Evolutionary conservation across 495 filamentous ascomycete species (phyloP), one percentile per base, ranked within the genome.

Genomic region (Oleoguttula mirabilis): DNA sequence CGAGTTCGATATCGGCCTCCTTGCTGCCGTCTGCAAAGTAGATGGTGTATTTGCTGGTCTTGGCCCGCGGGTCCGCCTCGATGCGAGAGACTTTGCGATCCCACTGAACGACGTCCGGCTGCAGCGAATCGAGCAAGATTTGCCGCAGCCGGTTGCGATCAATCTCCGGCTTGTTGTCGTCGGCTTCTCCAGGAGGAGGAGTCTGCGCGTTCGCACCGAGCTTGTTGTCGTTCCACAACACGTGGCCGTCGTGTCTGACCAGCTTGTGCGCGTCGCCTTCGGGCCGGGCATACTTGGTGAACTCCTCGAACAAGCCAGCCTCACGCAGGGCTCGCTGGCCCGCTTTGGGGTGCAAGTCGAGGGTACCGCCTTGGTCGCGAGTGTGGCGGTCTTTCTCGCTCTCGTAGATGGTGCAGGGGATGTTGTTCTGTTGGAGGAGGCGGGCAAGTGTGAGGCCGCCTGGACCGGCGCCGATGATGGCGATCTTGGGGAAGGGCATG

Each of bases 401-500:
- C 51, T 80, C 76, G 51, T 66, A 79, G 43, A 80, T 57, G 1
- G 64, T 62, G 15, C 27, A 31, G 3, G 19, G 47, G 39, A 75
- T 68, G 15, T 54, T 51, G 30, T 64, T 54, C 17, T 50, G 43
- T 34, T 70, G 61, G 7, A 80, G 66, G 27, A 80, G 59, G 31
- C 62, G 59, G 16, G 67, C 72, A 10, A 78, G 62, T 2, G 67
- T 71, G 11, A 75, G 60, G 21, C 76, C 75, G 4, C 60, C 66
- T 14, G 73, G 75, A 4, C 75, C 76, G 21, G 60, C 72, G 20
- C 46, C 46, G 11, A 49, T 41, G 28, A 49, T 44, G 14, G 46
- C 40, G 33, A 49, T 30, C 21, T 36, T 54, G 22, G 61, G 58
- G 17, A 10, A 12, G 15, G 44, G 55, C 25, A 28, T 28, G 7